These are phyloP conservation scores for Paraphoma sp. DNA, from an alignment of 2,329 filamentous ascomycete species.

Conservation along the genomic window DNA sequence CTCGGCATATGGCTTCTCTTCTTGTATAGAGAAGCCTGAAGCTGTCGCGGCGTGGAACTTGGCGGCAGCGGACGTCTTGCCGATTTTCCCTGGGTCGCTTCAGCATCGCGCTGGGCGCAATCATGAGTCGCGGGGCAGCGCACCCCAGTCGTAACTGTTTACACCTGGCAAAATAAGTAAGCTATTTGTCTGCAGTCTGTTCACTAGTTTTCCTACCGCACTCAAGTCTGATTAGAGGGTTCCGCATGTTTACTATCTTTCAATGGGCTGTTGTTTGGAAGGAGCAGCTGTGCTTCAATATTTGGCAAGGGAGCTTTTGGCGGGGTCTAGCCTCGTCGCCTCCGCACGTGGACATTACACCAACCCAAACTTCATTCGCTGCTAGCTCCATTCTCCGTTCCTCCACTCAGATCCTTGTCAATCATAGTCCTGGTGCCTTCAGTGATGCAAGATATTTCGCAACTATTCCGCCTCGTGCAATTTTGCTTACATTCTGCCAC, in stretches of 20 bases:
- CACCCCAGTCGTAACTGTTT: slow-evolving; percentile 98
- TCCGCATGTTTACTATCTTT: slow-evolving; percentile 45
- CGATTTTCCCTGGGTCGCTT: slow-evolving; percentile 74
- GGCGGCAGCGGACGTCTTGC: slow-evolving; percentile 84
- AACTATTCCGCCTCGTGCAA: no score
- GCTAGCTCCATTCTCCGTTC: background rate
- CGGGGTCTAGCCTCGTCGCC: background rate
- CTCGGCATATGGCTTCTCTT: slow-evolving; percentile 94
- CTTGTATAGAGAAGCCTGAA: slow-evolving; percentile 76
- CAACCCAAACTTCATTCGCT: background rate
- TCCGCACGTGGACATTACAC: background rate
- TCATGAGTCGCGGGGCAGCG: slow-evolving; percentile 37
- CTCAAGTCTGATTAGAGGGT: slow-evolving; percentile 83
- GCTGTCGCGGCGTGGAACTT: slow-evolving; percentile 88
- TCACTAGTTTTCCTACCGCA: slow-evolving; percentile 61
- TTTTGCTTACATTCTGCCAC: no score
- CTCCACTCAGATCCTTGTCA: no score
- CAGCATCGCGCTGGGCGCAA: slow-evolving; percentile 28
- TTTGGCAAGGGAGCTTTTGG: background rate
- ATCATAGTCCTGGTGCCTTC: no score
- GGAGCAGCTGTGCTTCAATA: background rate
- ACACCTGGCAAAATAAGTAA: slow-evolving; percentile 68
- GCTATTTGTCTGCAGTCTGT: background rate
- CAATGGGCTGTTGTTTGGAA: slow-evolving; percentile 6
- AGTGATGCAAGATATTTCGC: no score